Percentiles rank a stretch among this genome's conserved stretches.
Evolutionary conservation across 306 rosid species (phyloP).

Genomic region (Sindora glabra): DNA sequence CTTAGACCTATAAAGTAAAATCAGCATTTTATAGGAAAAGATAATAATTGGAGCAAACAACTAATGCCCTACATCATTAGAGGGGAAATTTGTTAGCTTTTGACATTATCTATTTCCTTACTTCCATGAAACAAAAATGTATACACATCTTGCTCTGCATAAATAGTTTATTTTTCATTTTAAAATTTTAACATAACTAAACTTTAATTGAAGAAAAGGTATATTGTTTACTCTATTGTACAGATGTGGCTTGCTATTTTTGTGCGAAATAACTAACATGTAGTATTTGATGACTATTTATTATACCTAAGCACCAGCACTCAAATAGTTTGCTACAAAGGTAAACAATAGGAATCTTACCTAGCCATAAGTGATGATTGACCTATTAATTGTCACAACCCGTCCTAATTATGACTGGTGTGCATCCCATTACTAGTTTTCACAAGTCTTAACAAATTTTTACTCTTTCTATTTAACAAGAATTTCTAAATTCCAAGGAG

Average conservation of each 20-base stretch:
- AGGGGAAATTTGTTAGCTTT: neutral
- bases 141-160: neutral
- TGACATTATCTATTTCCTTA: neutral
- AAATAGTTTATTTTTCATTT: neutral
- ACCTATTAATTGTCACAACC: slow-evolving; percentile 65
- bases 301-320: neutral
- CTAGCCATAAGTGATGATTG: slow-evolving; percentile 82
- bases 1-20: neutral
- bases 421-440: too few relatives aligned
- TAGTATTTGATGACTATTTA: neutral
- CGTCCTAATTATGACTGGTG: too few relatives aligned
- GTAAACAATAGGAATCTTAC: too few relatives aligned
- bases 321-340: neutral
- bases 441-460: too few relatives aligned
- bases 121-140: too few relatives aligned
- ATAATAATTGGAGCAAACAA: neutral
- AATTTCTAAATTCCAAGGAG: too few relatives aligned
- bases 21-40: too few relatives aligned
- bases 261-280: neutral
- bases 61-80: too few relatives aligned
- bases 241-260: neutral
- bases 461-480: too few relatives aligned
- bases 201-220: neutral
- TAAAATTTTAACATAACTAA: neutral
- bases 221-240: neutral